Conservation (phyloP, 2,329 filamentous ascomycete species). For the Epichloe coenophiala region DNA sequence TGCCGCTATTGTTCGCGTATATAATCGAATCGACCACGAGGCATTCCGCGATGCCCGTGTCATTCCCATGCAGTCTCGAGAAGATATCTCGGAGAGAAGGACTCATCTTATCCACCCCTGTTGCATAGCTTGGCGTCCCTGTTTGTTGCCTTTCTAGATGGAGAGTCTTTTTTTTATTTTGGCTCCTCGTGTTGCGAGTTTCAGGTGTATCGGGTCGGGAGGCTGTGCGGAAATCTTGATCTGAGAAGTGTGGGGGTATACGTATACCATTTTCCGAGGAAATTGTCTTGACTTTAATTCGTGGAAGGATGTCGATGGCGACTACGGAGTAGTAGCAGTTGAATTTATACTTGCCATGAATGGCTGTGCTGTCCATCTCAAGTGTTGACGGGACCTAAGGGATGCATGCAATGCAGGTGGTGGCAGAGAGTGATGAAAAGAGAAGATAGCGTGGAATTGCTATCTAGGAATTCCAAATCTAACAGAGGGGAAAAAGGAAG, state of each 20-base stretch:
- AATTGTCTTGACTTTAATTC: neutral
- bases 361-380: too few relatives aligned
- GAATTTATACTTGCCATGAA: too few relatives aligned
- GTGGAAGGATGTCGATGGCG: too few relatives aligned
- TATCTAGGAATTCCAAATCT: too few relatives aligned
- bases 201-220: neutral
- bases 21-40: neutral
- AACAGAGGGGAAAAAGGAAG: too few relatives aligned
- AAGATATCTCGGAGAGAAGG: neutral
- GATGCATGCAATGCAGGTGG: too few relatives aligned
- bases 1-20: constrained; percentile 1
- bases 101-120: neutral
- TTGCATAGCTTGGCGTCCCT: constrained; percentile 3
- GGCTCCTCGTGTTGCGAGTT: neutral
- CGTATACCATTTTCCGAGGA: neutral
- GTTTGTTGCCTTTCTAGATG: neutral
- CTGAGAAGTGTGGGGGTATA: neutral
- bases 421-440: too few relatives aligned
- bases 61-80: neutral
- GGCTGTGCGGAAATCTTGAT: neutral
- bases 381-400: too few relatives aligned
- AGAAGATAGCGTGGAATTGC: too few relatives aligned
- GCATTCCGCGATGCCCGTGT: neutral
- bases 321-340: too few relatives aligned
- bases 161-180: neutral